Base-by-base conservation (phyloP, 352 stramenopile species). In the Phytopythium kandeliae region DNA sequence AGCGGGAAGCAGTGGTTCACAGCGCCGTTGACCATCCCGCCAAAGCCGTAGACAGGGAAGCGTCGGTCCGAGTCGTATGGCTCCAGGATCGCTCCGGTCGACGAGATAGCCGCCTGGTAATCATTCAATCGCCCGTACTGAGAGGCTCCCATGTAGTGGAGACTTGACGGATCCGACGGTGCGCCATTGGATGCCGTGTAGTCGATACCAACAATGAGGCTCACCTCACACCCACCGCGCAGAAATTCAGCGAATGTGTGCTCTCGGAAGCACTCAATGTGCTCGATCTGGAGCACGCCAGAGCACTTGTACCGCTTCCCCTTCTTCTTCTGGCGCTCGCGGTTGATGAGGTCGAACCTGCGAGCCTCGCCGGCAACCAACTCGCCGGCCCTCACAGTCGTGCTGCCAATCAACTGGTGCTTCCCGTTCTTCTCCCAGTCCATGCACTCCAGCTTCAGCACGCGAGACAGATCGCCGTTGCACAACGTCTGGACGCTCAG, bases 11-110 rank as follows among this genome's bases (percentile, higher is more conserved):
- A 88, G 62, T 90, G 76, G 50, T 70, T 81, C 44, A 84, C 71
- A 0, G 51, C 55, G 17, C 79, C 72, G 42, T 86, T 92, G 19
- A 84, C 57, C 40, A 81, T 46, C 13, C 77, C 85, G 26, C 85
- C 85, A 58, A 95, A 95, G 4, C 79, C 85, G 51, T 90, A 95
- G 7, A 85, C 75, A 0, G 85, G 83, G 48, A 93, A 91, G 12
- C 67, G 65, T 28, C 72, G 74, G 48, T 92, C 81, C 13, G 80
- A 68, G 55, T 95, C 82, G 41, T 90, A 95, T 2, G 75, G 65
- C 56, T 86, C 77, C 9, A 95, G 63, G 51, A 90, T 86, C 8
- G 72, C 60, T 2, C 81, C 79, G 0, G 82, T 77, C 2, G 78
- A 75, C 3, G 67, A 54, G 46, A 95, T 91, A 2, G 80, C 85